Evolutionary conservation across 176 grass and related monocot species (phyloP).

Genomic region (Zea luxurians): DNA sequence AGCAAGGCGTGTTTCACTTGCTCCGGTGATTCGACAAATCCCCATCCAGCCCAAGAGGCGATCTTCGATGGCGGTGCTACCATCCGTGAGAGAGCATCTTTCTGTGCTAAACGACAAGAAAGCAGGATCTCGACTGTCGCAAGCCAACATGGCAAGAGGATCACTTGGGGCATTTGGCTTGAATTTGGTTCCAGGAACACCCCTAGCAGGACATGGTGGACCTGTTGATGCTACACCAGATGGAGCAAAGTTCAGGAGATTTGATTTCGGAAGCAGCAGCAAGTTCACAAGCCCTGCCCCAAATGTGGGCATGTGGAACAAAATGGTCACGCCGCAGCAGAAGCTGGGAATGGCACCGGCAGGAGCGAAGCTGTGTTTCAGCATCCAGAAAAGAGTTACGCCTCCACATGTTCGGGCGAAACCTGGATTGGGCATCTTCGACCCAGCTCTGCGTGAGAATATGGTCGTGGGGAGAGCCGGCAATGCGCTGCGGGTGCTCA

Average conservation of each 20-base stretch:
- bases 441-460: slow-evolving; percentile 44
- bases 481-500: slow-evolving; percentile 46
- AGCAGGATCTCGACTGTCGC: slow-evolving; percentile 47
- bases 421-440: slow-evolving; percentile 28
- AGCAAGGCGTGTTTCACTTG: slow-evolving; percentile 65
- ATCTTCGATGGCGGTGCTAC: slow-evolving; percentile 61
- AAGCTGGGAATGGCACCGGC: slow-evolving; percentile 27
- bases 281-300: slow-evolving; percentile 82
- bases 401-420: slow-evolving; percentile 35
- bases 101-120: slow-evolving; percentile 42
- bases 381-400: slow-evolving; percentile 57
- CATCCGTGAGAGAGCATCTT: slow-evolving; percentile 38
- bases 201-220: slow-evolving; percentile 18
- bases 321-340: slow-evolving; percentile 30
- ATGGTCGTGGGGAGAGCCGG: slow-evolving; percentile 32
- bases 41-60: slow-evolving; percentile 70
- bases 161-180: slow-evolving; percentile 51
- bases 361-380: slow-evolving; percentile 53
- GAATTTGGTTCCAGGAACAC: slow-evolving; percentile 39
- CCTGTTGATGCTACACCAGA: slow-evolving; percentile 52
- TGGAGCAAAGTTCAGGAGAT: slow-evolving; percentile 31
- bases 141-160: slow-evolving; percentile 33
- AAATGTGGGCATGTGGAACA: slow-evolving; percentile 47
- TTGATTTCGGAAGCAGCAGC: slow-evolving; percentile 49
- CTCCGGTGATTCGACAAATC: slow-evolving; percentile 51